Conservation (phyloP, 2,329 filamentous ascomycete species). For the Aureobasidium sp. region DNA sequence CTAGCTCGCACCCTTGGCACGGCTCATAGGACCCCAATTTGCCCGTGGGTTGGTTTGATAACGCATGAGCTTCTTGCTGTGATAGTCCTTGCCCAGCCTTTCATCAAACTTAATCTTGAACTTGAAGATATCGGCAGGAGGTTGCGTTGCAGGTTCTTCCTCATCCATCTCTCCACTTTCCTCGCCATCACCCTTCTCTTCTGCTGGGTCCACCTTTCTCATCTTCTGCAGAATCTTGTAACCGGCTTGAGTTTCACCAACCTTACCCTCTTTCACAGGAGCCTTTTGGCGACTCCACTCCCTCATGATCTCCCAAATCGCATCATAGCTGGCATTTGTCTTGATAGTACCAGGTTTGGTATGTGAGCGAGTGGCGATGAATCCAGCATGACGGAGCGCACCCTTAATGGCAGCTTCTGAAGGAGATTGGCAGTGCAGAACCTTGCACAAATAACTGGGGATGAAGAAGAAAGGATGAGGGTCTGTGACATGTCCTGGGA, state of each 20-base stretch:
- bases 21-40: slow-evolving; percentile 83
- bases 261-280: slow-evolving; percentile 63
- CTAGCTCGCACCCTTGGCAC: slow-evolving; percentile 30
- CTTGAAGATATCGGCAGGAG: slow-evolving; percentile 28
- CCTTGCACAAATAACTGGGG: slow-evolving; percentile 63
- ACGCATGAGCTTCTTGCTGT: slow-evolving; percentile 60
- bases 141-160: neutral
- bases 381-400: slow-evolving; percentile 72
- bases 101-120: slow-evolving; percentile 72
- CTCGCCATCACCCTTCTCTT: slow-evolving; percentile 18
- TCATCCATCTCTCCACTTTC: slow-evolving; percentile 12
- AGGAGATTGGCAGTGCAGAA: slow-evolving; percentile 71
- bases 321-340: slow-evolving; percentile 83
- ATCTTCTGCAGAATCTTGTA: slow-evolving; percentile 49
- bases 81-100: slow-evolving; percentile 60
- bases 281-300: slow-evolving; percentile 80
- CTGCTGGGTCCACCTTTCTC: slow-evolving; percentile 22
- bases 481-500: slow-evolving; percentile 58
- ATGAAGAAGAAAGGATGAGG: slow-evolving; percentile 80
- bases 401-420: slow-evolving; percentile 72
- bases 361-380: slow-evolving; percentile 76
- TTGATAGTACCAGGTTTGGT: slow-evolving; percentile 85
- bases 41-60: slow-evolving; percentile 86
- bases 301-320: slow-evolving; percentile 87
- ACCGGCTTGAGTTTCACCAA: slow-evolving; percentile 63